Evolutionary conservation across 2,329 filamentous ascomycete genomes (phyloP), one percentile per base, ranked within the genome.

Genomic region (Fusarium sp.): DNA sequence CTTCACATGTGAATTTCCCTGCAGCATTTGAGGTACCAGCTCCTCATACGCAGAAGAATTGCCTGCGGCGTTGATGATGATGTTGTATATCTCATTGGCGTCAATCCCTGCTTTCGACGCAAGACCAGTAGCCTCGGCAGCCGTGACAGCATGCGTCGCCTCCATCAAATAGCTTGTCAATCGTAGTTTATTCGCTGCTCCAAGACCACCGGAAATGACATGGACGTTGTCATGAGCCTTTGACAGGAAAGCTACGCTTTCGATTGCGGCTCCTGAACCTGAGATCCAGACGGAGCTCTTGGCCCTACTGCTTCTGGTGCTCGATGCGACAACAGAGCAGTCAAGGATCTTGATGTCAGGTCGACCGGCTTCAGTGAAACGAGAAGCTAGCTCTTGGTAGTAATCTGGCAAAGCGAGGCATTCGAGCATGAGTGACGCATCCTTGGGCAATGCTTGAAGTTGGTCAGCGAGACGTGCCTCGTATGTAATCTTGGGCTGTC

Each of bases 1-100:
- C 32, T 35, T 15, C 8, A 5, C 0, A 8, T 52, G 5, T 0
- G n/a, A 35, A 3, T 52, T 2, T 11, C 16, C 11, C 11, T 25
- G 11, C 1, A 52, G 5, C 32, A 52, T 52, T 10, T 35, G 32
- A 35, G 49, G 32, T 0, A 52, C 49, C 5, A 52, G 49, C 49
- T 52, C 49, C 9, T 52, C 49, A 21, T 52, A 52, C 11, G 16
- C 49, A 1, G n/a, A 35, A 2, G 49, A 52, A 52, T 25, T 35
- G 1, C 49, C 49, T 10, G 49, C 30, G 3, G 49, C 49, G 11
- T 52, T 52, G n/a, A 2, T 52, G n/a, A 52, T 52, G 16, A 52
- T 52, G 2, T 11, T 35, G 32, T 52, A 52, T 25, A 52, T 52
- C n/a, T 52, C 49, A 35, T 52, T 35, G 0, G n/a, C 16, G 4